Evolutionary conservation across 805 yeast species (phyloP), one percentile per base, ranked within the genome.

Genomic region (Schizosaccharomyces lindneri): DNA sequence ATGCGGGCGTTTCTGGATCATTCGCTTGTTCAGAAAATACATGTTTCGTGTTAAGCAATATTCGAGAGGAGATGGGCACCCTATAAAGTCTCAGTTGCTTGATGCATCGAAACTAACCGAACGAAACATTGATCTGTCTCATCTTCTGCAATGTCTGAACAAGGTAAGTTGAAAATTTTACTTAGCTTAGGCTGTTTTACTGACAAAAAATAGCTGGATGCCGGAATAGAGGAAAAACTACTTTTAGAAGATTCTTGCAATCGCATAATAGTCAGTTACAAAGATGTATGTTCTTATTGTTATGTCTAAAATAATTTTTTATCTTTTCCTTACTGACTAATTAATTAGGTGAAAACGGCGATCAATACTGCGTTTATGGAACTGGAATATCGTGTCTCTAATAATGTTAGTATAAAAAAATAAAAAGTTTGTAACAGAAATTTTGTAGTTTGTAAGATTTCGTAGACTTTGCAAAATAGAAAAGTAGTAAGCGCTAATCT

Each of bases 31-130:
- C 71, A 78, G 83, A 62, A 94, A 89, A 70, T 86, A 81, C 68
- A 83, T 88, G 2, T 93, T 89, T 73, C 93, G 85, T 67, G 13
- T 51, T 95, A 87, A 69, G 78, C 76, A 48, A 87, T 87, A 88
- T 95, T 1, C 79, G 81, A 1, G 73, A 36, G 41, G 41, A 11
- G 41, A 36, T 36, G 41, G 15, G 41, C 41, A 36, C 11, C 41
- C 41, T 9, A 46, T 19, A 46, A 46, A 17, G n/a, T 24, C 51
- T 46, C 21, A n/a, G 7, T 46, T 46, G 17, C 51, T 19, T 19
- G 21, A n/a, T 24, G 17, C 51, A 6, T 19, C 51, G 27, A 46
- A n/a, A 19, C 24, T 24, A 6, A 4, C 27, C 4, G 27, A 24
- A 24, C 13, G 27, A 2, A n/a, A 19, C 11, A 19, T 87, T 63